Conservation (phyloP, 495 filamentous ascomycete genomes). For the Penicillium bovifimosum region DNA sequence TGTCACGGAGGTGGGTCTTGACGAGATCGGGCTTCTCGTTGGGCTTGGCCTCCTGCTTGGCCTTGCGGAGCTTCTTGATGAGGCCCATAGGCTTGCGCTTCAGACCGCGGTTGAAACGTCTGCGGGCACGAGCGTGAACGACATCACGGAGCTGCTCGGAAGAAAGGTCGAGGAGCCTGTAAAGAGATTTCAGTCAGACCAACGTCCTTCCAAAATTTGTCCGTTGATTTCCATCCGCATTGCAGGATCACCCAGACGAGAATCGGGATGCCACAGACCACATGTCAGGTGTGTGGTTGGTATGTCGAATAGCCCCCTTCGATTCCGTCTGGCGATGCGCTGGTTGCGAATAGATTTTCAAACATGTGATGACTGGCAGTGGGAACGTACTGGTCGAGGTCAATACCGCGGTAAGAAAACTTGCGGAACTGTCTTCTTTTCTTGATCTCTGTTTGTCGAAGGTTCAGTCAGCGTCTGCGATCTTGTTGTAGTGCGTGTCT, state of each 20-base stretch:
- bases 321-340: slow-evolving; percentile 21
- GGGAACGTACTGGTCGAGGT: slow-evolving; percentile 88
- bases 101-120: slow-evolving; percentile 97
- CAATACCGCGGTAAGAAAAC: slow-evolving; percentile 98
- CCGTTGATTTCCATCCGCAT: background rate
- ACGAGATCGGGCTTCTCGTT: slow-evolving; percentile 99
- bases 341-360: slow-evolving; percentile 29
- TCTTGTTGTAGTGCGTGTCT: slow-evolving; percentile 21
- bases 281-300: background rate
- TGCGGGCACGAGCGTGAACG: slow-evolving; percentile 95
- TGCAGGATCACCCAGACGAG: background rate
- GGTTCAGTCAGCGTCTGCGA: slow-evolving; percentile 37
- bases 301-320: slow-evolving; percentile 52
- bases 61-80: slow-evolving; percentile 99
- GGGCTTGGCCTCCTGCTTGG: slow-evolving; percentile 99
- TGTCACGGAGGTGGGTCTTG: slow-evolving; percentile 98
- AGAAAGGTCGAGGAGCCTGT: slow-evolving; percentile 91
- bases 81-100: slow-evolving; percentile 99
- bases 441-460: slow-evolving; percentile 72
- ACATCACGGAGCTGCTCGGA: slow-evolving; percentile 98
- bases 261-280: slow-evolving; percentile 2
- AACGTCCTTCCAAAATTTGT: slow-evolving; percentile 21
- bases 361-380: slow-evolving; percentile 31
- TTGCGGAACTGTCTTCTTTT: slow-evolving; percentile 99
- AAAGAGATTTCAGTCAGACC: slow-evolving; percentile 20